These are phyloP conservation scores for Eutrema yunnanense DNA, from an alignment of 345 rosid genomes.

Conservation along the genomic window DNA sequence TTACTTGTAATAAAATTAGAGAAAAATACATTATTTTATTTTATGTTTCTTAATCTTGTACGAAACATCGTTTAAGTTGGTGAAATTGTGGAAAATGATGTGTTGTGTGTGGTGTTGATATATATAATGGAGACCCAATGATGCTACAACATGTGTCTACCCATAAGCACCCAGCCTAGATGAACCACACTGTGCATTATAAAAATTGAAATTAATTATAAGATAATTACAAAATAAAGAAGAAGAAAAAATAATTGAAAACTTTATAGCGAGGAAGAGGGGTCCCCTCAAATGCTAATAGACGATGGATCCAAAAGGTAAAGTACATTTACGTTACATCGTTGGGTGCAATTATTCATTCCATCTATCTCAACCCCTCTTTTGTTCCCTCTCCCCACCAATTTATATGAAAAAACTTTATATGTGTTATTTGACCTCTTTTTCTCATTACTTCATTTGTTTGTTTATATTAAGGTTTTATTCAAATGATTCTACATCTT, in stretches of 20 bases:
- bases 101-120: conserved; percentile 22
- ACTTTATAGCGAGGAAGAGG: conserved; percentile 23
- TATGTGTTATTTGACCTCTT: conserved; percentile 1
- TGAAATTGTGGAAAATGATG: conserved; percentile 6
- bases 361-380: conserved; percentile 48
- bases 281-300: conserved; percentile 42
- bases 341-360: conserved; percentile 77
- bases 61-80: background rate
- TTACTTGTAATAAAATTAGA: background rate
- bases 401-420: background rate
- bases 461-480: conserved; percentile 22
- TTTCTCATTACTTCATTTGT: conserved; percentile 4
- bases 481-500: conserved; percentile 12
- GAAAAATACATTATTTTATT: background rate
- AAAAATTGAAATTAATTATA: background rate
- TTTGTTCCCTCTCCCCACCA: conserved; percentile 28
- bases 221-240: background rate
- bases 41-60: background rate
- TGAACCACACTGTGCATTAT: conserved; percentile 7
- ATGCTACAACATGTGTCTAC: conserved; percentile 31
- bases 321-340: conserved; percentile 39
- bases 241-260: conserved; percentile 29
- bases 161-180: conserved; percentile 33
- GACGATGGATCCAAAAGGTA: conserved; percentile 66
- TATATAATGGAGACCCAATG: conserved; percentile 26